Evolutionary conservation across 192 early-diverging fungal genomes (phyloP), one percentile per base, ranked within the genome.

Genomic region (Coemansia sp.): DNA sequence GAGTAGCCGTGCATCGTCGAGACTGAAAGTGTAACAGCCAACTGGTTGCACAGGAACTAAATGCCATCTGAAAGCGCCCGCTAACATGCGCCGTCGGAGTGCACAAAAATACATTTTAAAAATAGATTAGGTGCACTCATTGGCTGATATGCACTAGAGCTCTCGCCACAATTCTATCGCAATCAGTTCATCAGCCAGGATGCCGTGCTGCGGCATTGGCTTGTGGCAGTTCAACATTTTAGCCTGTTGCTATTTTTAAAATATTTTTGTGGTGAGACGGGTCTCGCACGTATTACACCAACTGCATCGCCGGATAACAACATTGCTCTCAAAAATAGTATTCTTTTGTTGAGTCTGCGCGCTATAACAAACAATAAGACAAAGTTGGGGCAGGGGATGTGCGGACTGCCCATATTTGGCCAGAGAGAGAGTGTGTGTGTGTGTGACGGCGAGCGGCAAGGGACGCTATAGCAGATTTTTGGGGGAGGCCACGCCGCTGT

Each of bases 41-140:
- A 53, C 14, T 53, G 50, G 50, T 53, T 53, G 8, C 50, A 53
- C 50, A 53, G 50, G 50, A 53, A 53, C 50, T 53, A 53, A 16
- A 24, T 53, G 26, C 11, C 46, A 20, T 16, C 23, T 50, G 46
- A 50, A 53, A 53, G 50, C 23, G 6, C n/a, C 43, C 18, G 43
- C 43, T n/a, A 45, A 9, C 43, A 45, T 8, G 43, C 18, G 18
- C 43, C 43, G 18, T 45, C 43, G 43, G 43, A 45, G 43, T 45
- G 43, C 43, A 18, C 43, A 45, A n/a, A 45, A 45, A 45, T 45
- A 31, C 31, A 21, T 45, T 45, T 45, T 45, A 45, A 45, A 38
- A 45, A 45, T 45, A 45, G 43, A 45, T 20, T n/a, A 9, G 43
- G 18, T 9, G 43, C 43, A 45, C 7, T 20, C 43, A 45, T 45